phyloP scores from a whole-genome alignment of 2,329 filamentous ascomycete species.

The Parafenestella ontariensis region DNA sequence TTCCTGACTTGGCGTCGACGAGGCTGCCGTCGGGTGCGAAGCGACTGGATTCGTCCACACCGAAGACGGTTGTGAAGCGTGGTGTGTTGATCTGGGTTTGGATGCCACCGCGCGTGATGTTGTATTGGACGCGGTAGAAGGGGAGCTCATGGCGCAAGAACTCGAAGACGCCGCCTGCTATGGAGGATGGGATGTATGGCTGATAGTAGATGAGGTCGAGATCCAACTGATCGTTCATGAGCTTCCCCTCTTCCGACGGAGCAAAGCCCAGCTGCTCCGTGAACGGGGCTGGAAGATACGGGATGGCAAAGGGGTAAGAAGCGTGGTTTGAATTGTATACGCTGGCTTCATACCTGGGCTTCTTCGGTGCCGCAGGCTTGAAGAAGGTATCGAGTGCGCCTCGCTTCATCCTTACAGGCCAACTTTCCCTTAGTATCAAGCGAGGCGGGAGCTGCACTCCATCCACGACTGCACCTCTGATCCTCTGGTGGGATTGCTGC shows the following conservation, averaged over 20 bases:
- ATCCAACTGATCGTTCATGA: conserved; percentile 71
- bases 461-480: neutral
- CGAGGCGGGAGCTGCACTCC: too few species aligned
- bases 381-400: conserved; percentile 76
- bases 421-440: neutral
- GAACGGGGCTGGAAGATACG: conserved; percentile 56
- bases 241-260: conserved; percentile 61
- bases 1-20: conserved; percentile 52
- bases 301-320: conserved; percentile 62
- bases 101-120: conserved; percentile 69
- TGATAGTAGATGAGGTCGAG: conserved; percentile 79
- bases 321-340: conserved; percentile 51
- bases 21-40: conserved; percentile 56
- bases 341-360: conserved; percentile 44
- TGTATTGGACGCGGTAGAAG: conserved; percentile 78
- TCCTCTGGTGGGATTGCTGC: neutral
- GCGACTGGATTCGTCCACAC: conserved; percentile 67
- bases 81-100: conserved; percentile 69
- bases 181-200: conserved; percentile 69
- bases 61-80: conserved; percentile 68
- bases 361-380: conserved; percentile 54
- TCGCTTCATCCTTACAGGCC: conserved; percentile 52
- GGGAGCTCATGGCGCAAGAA: conserved; percentile 75
- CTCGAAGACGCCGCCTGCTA: conserved; percentile 68
- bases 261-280: conserved; percentile 50